A percentile compares a stretch with the other conserved stretches of the same genome.
phyloP scores from a whole-genome alignment of 1,284 basidiomycete species.

The Rhizoctonia solani region DNA sequence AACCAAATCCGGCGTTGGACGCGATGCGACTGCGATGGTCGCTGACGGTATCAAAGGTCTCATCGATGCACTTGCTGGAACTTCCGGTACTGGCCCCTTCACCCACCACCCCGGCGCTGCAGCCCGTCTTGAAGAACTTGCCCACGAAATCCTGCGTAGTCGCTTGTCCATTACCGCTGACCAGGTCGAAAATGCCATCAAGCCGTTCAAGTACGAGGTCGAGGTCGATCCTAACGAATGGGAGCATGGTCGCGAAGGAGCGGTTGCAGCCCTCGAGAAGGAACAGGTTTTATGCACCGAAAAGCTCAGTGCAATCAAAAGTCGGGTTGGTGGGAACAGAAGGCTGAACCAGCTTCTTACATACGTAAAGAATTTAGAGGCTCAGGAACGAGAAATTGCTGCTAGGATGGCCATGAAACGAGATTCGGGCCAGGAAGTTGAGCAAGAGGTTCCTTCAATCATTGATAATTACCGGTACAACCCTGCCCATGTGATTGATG shows the following conservation, averaged over 20 bases:
- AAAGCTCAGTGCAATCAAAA: conserved; percentile 83
- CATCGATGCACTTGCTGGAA: conserved; percentile 79
- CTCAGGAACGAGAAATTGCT: conserved; percentile 73
- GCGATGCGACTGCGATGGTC: conserved; percentile 92
- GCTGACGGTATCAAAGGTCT: conserved; percentile 89
- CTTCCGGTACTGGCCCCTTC: conserved; percentile 70
- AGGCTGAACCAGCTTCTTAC: conserved; percentile 76
- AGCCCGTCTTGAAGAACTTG: conserved; percentile 88
- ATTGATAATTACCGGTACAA: conserved; percentile 85
- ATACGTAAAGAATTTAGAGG: conserved; percentile 85
- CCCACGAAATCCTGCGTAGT: conserved; percentile 89
- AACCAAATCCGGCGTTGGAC: conserved; percentile 96
- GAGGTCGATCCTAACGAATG: conserved; percentile 90
- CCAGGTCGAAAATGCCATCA: conserved; percentile 99
- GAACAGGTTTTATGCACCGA: conserved; percentile 85
- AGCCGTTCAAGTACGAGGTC: conserved; percentile 97
- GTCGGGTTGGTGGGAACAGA: conserved; percentile 83
- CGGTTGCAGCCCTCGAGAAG: conserved; percentile 79
- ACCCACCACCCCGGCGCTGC: conserved; percentile 85
- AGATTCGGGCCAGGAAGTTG: conserved; percentile 42
- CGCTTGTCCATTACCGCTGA: conserved; percentile 92
- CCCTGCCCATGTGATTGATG: conserved; percentile 86
- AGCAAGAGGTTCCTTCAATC: conserved; percentile 49
- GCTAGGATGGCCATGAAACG: conserved; percentile 47
- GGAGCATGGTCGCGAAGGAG: conserved; percentile 78